These are phyloP conservation scores for Tetracentron sinense DNA, from an alignment of 164 flowering plant species.

Conservation along the genomic window DNA sequence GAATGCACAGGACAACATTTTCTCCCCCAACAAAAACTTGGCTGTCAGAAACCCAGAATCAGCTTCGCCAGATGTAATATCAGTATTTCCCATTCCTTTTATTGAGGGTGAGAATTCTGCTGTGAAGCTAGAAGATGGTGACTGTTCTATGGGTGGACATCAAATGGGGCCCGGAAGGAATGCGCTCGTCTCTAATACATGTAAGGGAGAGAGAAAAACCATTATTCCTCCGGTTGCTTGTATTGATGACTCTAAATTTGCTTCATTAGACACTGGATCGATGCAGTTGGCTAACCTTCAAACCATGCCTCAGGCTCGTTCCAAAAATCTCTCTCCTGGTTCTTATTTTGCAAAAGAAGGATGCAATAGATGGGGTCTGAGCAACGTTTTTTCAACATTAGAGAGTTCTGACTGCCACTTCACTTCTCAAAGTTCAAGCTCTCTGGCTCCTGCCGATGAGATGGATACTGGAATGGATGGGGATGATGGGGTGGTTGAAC, in stretches of 20 bases:
- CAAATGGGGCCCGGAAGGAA: conserved; percentile 6
- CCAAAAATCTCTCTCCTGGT: conserved; percentile 16
- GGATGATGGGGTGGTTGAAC: conserved; percentile 45
- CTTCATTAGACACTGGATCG: conserved; percentile 15
- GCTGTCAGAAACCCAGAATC: conserved; percentile 17
- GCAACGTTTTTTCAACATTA: conserved; percentile 13
- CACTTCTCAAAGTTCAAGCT: conserved; percentile 32
- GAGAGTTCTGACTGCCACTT: conserved; percentile 28
- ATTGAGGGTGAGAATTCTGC: conserved; percentile 15
- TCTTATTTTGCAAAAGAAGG: conserved; percentile 20
- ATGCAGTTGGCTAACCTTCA: conserved; percentile 16
- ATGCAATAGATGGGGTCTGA: conserved; percentile 12
- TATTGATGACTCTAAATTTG: conserved; percentile 22
- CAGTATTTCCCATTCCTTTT: conserved; percentile 18
- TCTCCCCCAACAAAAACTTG: conserved; percentile 15
- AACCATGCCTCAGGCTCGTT: conserved; percentile 21
- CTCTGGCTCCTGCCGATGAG: conserved; percentile 35
- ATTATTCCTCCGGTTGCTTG: conserved; percentile 5
- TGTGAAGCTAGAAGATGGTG: conserved; percentile 45
- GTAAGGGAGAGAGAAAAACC: conserved; percentile 12
- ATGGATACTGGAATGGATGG: conserved; percentile 30
- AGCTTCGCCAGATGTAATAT: conserved; percentile 12
- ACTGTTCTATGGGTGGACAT: conserved; percentile 15
- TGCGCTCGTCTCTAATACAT: conserved; percentile 7
- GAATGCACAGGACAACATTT: conserved; percentile 23